Conservation (phyloP, 352 stramenopile genomes). For the Saprolegnia diclina region DNA sequence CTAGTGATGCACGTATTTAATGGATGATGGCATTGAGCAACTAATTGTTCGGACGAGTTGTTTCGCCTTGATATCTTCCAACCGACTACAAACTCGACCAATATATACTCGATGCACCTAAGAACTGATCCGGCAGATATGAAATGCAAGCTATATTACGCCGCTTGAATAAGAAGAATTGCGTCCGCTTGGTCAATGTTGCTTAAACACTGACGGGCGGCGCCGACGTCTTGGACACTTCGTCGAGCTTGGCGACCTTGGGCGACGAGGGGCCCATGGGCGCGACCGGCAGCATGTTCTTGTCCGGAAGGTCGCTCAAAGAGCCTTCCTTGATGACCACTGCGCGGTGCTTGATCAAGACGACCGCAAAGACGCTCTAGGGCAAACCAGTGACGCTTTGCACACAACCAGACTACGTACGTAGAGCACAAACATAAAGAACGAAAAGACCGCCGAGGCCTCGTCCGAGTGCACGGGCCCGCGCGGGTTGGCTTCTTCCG, state of each 20-base stretch:
- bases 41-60: too few relatives aligned
- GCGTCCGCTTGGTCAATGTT: background rate
- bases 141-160: constrained; percentile 11
- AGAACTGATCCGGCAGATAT: too few relatives aligned
- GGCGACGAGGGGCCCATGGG: constrained; percentile 41
- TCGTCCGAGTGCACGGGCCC: constrained; percentile 75
- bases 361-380: constrained; percentile 54
- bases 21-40: too few relatives aligned
- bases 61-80: background rate
- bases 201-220: constrained; percentile 59
- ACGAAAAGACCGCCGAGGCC: constrained; percentile 69
- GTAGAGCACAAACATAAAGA: constrained; percentile 84
- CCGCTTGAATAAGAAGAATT: background rate
- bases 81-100: too few relatives aligned
- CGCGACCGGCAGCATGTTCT: constrained; percentile 37
- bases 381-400: background rate
- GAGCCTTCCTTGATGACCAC: constrained; percentile 77
- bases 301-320: constrained; percentile 51
- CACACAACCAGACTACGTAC: constrained; percentile 38
- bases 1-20: too few relatives aligned
- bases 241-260: constrained; percentile 60
- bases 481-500: constrained; percentile 37
- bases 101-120: too few relatives aligned
- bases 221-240: constrained; percentile 43
- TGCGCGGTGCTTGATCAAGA: constrained; percentile 68